Percentiles rank a stretch among this genome's conserved stretches.
phyloP scores from a whole-genome alignment of 129 eudicot species.

The Glebionis coronaria region DNA sequence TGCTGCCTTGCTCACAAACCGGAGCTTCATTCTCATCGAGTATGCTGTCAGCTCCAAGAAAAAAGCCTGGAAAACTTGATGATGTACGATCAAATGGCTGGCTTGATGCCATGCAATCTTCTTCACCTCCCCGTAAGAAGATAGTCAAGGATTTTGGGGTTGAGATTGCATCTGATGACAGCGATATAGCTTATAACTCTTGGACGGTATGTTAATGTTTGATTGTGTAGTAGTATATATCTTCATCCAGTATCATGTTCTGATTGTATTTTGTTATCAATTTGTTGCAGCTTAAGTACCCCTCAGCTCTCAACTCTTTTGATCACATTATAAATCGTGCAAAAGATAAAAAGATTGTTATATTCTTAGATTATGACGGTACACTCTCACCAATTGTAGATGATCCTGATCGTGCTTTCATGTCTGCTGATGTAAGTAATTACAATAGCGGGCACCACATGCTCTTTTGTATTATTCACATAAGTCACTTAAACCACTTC shows the following conservation, averaged over 20 bases:
- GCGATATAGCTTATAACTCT: slow-evolving; percentile 51
- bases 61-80: slow-evolving; percentile 67
- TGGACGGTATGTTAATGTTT: slow-evolving; percentile 62
- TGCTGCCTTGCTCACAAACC: slow-evolving; percentile 54
- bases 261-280: not conserved
- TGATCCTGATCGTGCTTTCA: slow-evolving; percentile 93
- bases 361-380: slow-evolving; percentile 93
- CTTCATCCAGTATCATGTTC: not conserved
- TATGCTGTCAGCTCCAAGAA: slow-evolving; percentile 48
- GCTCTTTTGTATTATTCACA: not conserved
- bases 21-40: slow-evolving; percentile 53
- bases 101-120: slow-evolving; percentile 90
- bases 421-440: slow-evolving; percentile 77
- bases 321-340: slow-evolving; percentile 50
- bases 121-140: slow-evolving; percentile 87
- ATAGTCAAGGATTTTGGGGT: slow-evolving; percentile 48
- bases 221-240: not conserved
- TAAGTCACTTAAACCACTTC: not conserved
- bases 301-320: slow-evolving; percentile 74
- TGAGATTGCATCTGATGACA: slow-evolving; percentile 58
- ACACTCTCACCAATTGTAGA: slow-evolving; percentile 97
- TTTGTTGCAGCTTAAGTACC: slow-evolving; percentile 53
- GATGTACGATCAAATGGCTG: slow-evolving; percentile 82
- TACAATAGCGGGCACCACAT: not conserved
- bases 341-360: slow-evolving; percentile 55